A percentile compares a stretch with the other conserved stretches of the same genome.
Conservation (phyloP, 257 asterid species). For the Solanum paucissectum region DNA sequence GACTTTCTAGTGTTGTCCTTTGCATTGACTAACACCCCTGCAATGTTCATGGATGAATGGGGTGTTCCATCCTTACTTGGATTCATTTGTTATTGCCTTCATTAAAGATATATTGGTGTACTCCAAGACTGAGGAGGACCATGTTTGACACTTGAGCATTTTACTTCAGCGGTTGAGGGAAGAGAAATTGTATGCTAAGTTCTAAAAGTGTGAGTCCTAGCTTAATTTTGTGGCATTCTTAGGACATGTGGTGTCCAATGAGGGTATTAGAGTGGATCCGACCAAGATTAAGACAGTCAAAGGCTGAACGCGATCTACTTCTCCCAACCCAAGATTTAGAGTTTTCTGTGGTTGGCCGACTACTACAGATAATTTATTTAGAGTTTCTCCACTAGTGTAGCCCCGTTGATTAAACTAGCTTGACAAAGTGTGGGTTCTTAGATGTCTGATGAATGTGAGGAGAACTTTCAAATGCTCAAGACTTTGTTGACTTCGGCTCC, state of each 20-base stretch:
- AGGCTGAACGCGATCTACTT: not conserved
- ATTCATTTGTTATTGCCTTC: not conserved
- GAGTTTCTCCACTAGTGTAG: not conserved
- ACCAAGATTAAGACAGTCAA: too few species aligned
- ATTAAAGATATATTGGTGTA: not conserved
- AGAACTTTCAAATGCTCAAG: not conserved
- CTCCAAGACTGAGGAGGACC: not conserved
- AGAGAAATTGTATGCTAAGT: too few species aligned
- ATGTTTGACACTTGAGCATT: not conserved
- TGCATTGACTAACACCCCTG: not conserved
- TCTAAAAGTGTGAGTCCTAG: too few species aligned
- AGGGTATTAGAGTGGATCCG: too few species aligned
- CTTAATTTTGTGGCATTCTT: too few species aligned
- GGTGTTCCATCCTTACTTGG: not conserved
- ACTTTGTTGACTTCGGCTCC: not conserved
- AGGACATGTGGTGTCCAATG: too few species aligned
- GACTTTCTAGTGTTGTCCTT: not conserved
- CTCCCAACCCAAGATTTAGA: too few species aligned
- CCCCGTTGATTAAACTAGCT: not conserved
- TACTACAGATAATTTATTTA: too few species aligned
- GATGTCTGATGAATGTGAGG: not conserved
- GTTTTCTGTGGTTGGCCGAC: not conserved
- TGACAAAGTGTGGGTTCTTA: not conserved
- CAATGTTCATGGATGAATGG: not conserved
- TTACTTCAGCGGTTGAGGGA: too few species aligned